phyloP scores from a whole-genome alignment of 75 land plant genomes.

The Cunninghamia lanceolata region DNA sequence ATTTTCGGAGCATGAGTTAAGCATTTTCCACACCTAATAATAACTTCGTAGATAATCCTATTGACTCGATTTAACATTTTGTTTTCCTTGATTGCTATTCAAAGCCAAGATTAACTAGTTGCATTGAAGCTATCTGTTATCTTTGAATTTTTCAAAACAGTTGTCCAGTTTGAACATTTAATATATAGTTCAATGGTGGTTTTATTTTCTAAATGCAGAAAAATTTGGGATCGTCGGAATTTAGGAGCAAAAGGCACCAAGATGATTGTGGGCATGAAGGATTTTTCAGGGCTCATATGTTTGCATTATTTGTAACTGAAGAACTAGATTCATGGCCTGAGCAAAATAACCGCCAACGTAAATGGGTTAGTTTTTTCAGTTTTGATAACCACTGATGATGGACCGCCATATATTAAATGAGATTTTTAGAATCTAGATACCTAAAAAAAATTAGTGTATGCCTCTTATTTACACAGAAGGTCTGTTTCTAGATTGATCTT shows the following conservation, averaged over 20 bases:
- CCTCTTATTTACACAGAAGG: background rate
- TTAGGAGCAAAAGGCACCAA: conserved; percentile 71
- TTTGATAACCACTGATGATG: background rate
- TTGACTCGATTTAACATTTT: too few species aligned
- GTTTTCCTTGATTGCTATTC: background rate
- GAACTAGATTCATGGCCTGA: conserved; percentile 81
- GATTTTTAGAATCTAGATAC: background rate
- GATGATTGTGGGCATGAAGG: conserved; percentile 48
- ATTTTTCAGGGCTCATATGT: conserved; percentile 59
- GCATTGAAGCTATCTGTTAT: background rate
- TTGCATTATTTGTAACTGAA: conserved; percentile 65
- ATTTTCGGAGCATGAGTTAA: background rate
- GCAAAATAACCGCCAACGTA: conserved; percentile 33
- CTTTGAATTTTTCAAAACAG: background rate
- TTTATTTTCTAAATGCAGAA: conserved; percentile 16
- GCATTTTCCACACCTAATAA: background rate
- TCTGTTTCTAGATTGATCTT: background rate
- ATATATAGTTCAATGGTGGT: background rate
- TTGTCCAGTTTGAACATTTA: background rate
- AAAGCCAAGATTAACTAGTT: background rate
- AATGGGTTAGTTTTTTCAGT: conserved; percentile 49
- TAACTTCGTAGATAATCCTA: background rate
- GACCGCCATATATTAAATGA: background rate
- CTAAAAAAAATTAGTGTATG: background rate
- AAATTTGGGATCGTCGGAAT: conserved; percentile 55